Conservation (phyloP, 805 yeast species). For the Torulaspora microellipsoides region DNA sequence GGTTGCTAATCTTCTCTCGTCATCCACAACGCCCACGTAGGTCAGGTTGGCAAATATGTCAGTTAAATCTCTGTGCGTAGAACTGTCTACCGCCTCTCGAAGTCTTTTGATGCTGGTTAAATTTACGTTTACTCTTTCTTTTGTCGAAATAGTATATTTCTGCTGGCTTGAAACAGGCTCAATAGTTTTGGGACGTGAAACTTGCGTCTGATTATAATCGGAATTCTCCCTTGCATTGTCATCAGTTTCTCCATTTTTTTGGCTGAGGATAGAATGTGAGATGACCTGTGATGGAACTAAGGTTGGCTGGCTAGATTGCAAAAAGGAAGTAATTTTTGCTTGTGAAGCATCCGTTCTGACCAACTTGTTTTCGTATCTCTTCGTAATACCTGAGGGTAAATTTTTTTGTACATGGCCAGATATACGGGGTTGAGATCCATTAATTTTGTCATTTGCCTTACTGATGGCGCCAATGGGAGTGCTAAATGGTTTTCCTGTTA, state of each 20-base stretch:
- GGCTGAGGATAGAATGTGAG: too few relatives aligned
- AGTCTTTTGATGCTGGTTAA: constrained; percentile 58
- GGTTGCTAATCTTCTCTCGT: constrained; percentile 63
- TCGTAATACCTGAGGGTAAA: constrained; percentile 15
- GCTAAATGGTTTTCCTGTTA: constrained; percentile 31
- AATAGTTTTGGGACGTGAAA: not conserved
- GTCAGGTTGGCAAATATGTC: constrained; percentile 63
- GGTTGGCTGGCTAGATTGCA: constrained; percentile 6
- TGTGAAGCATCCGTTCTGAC: constrained; percentile 35
- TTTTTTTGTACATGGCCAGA: constrained; percentile 5
- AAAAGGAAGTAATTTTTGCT: constrained; percentile 28
- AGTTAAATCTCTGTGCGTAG: constrained; percentile 52
- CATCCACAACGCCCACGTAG: constrained; percentile 81
- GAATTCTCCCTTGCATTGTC: constrained; percentile 3
- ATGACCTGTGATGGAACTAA: not conserved
- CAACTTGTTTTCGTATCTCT: constrained; percentile 32
- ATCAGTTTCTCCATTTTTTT: not conserved
- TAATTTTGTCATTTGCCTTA: not conserved
- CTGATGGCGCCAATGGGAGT: not conserved
- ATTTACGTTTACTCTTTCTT: constrained; percentile 40
- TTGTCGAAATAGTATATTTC: constrained; percentile 18
- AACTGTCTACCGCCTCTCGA: constrained; percentile 44
- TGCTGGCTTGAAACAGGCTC: not conserved
- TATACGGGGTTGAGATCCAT: constrained; percentile 2
- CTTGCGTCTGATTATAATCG: not conserved